Base-by-base conservation (phyloP, 441 rosid genomes). In the Mallotus japonicus region DNA sequence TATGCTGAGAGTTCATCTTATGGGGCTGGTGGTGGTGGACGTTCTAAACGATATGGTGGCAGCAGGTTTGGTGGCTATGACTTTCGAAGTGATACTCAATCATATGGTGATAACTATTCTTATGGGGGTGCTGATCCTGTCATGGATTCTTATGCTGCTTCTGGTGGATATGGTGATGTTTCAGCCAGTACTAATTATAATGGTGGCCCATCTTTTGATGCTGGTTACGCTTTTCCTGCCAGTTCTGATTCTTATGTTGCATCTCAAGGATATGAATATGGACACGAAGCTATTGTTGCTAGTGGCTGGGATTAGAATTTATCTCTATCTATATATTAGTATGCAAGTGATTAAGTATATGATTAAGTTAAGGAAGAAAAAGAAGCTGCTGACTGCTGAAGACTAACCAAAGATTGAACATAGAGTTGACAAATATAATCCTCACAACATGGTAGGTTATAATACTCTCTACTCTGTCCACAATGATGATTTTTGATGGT, bases 31-130 rank as follows among this genome's bases (percentile, higher is more conserved):
- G 75, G 76, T 8, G 69, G 68, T 40, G 71, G 76, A 12, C 50
- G 69, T 24, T 47, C 20, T 51, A 76, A 17, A 32, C 49, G 67
- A n/a, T 51, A 55, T 63, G 73, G 81, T 44, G 73, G 71, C 10
- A 53, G 80, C 83, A 79, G 72, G 69, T 87, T 83, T 70, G 88
- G 89, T 17, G 87, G 87, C 20, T 74, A 70, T 37, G 92, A 88
- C 79, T 81, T 62, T 51, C 82, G 89, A 16, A 79, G 62, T 24
- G 77, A 82, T 42, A 28, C 67, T 9, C 75, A 75, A 28, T 65
- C 46, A 19, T 65, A 69, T 44, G 54, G n/a, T 22, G 73, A 65
- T 16, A 47, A 61, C 49, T 69, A 73, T 65, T 56, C 61, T 15
- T 56, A 71, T 34, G 60, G 15, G 14, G 64, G 72, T 51, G 46